Percentiles rank a stretch among this genome's conserved stretches.
Conservation (phyloP, 2,329 filamentous ascomycete species). For the Hypoxylon sp. region DNA sequence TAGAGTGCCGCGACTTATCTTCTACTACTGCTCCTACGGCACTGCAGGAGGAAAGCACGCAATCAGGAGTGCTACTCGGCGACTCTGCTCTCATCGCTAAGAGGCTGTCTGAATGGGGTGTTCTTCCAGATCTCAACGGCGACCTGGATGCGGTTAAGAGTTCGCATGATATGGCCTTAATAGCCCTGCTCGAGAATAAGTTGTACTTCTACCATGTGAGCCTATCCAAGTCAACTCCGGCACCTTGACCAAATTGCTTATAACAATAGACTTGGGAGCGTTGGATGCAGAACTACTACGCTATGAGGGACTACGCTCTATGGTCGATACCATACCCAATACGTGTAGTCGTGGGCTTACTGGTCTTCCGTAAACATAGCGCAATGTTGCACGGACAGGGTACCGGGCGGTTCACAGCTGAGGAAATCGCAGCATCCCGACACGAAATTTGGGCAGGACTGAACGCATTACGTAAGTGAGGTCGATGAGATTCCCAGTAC, state of each 20-base stretch:
- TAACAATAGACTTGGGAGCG: slow-evolving; percentile 60
- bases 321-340: slow-evolving; percentile 64
- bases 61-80: slow-evolving; percentile 51
- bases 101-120: slow-evolving; percentile 56
- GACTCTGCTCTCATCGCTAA: slow-evolving; percentile 69
- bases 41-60: slow-evolving; percentile 4
- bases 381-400: slow-evolving; percentile 68
- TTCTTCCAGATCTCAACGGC: slow-evolving; percentile 63
- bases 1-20: slow-evolving; percentile 52
- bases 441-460: slow-evolving; percentile 67
- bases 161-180: slow-evolving; percentile 64
- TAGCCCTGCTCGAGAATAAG: slow-evolving; percentile 70
- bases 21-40: neutral
- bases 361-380: slow-evolving; percentile 60
- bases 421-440: slow-evolving; percentile 62
- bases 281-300: slow-evolving; percentile 71
- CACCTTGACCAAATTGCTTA: neutral
- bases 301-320: slow-evolving; percentile 67
- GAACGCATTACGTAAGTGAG: slow-evolving; percentile 56
- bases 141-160: slow-evolving; percentile 54
- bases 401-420: slow-evolving; percentile 61
- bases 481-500: neutral
- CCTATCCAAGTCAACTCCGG: neutral
- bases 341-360: slow-evolving; percentile 62
- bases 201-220: slow-evolving; percentile 67